Percentiles rank a stretch among this genome's conserved stretches.
phyloP scores from a whole-genome alignment of 2,329 filamentous ascomycete genomes.

The Camillea tinctor region DNA sequence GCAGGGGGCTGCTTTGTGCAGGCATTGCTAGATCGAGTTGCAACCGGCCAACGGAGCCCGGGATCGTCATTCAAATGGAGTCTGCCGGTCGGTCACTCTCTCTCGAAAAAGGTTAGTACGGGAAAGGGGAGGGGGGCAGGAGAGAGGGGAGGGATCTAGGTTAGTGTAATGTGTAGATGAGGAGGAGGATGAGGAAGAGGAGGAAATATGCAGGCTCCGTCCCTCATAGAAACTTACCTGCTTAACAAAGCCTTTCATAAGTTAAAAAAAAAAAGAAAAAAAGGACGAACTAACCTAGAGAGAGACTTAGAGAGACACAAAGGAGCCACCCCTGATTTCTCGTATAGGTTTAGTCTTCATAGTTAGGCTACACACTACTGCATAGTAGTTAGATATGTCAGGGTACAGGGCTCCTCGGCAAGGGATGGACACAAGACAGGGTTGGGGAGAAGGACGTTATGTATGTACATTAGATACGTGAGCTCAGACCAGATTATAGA shows the following conservation, averaged over 20 bases:
- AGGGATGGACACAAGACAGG: constrained; percentile 5
- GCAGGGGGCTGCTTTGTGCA: constrained; percentile 4
- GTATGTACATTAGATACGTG: not conserved
- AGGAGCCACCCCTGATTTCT: not conserved
- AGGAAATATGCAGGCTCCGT: constrained; percentile 2
- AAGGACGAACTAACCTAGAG: not conserved
- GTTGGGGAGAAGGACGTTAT: constrained; percentile 3
- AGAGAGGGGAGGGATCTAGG: constrained; percentile 1
- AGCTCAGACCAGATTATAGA: not conserved
- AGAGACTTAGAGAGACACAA: not conserved
- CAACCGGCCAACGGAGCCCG: constrained; percentile 32
- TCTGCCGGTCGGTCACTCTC: constrained; percentile 36
- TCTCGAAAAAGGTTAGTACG: constrained; percentile 36
- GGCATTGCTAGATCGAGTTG: constrained; percentile 38
- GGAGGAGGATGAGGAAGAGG: too few species aligned
- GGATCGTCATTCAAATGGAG: constrained; percentile 38
- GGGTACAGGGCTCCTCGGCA: constrained; percentile 11
- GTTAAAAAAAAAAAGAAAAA: too few species aligned
- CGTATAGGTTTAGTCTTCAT: not conserved
- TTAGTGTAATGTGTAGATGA: not conserved
- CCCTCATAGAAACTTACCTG: not conserved
- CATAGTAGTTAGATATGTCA: constrained; percentile 17
- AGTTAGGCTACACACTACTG: constrained; percentile 11
- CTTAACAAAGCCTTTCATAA: constrained; percentile 6
- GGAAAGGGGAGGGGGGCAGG: constrained; percentile 11